phyloP scores from a whole-genome alignment of 1,139 yeast species.

The Spencermartinsiella ligniputridi region DNA sequence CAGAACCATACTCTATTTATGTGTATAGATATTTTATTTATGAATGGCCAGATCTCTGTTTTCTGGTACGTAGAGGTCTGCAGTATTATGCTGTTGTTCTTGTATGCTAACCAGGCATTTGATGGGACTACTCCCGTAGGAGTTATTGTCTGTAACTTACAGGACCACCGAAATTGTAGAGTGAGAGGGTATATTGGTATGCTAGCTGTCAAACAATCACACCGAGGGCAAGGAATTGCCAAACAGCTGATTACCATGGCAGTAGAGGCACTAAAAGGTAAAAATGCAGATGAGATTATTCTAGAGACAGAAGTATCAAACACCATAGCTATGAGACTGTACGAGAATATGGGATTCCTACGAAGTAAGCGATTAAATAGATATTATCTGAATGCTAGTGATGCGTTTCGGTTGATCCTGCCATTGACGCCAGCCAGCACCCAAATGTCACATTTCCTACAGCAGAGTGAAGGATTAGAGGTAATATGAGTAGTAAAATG shows the following conservation, averaged over 20 bases:
- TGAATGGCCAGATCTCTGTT: slow-evolving; percentile 64
- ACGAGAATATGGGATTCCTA: slow-evolving; percentile 84
- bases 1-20: slow-evolving; percentile 70
- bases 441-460: slow-evolving; percentile 36
- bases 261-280: slow-evolving; percentile 58
- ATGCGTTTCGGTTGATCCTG: slow-evolving; percentile 77
- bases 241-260: slow-evolving; percentile 60
- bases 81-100: neutral
- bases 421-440: slow-evolving; percentile 55
- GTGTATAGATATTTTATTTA: slow-evolving; percentile 66
- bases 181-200: slow-evolving; percentile 90
- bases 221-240: slow-evolving; percentile 80
- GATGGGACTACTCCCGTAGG: slow-evolving; percentile 52
- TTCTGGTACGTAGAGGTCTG: slow-evolving; percentile 37
- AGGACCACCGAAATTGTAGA: slow-evolving; percentile 62
- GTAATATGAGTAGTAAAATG: no score
- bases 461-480: slow-evolving; percentile 5
- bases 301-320: slow-evolving; percentile 90
- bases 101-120: slow-evolving; percentile 21
- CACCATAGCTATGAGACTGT: slow-evolving; percentile 66
- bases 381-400: slow-evolving; percentile 87
- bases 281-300: slow-evolving; percentile 77
- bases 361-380: slow-evolving; percentile 76
- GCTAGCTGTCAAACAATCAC: slow-evolving; percentile 75
- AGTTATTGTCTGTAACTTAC: slow-evolving; percentile 80